phyloP scores from a whole-genome alignment of 176 grass and related monocot species.

The Otatea glauca region DNA sequence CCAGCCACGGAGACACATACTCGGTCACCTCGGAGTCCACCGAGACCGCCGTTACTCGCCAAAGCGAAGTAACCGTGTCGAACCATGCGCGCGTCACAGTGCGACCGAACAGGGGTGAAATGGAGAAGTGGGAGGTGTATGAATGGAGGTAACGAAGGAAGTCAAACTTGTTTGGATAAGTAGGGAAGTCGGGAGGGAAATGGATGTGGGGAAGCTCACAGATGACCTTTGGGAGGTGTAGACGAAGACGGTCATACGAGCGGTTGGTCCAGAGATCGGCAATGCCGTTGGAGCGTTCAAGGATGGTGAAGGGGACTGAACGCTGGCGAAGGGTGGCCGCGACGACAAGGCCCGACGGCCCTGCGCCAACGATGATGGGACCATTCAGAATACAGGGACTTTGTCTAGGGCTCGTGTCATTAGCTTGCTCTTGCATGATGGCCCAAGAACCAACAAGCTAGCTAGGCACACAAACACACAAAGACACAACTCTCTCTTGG shows the following conservation, averaged over 20 bases:
- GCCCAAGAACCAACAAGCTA: slow-evolving; percentile 1
- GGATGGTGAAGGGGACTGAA: slow-evolving; percentile 63
- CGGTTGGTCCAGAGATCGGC: slow-evolving; percentile 84
- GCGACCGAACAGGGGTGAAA: slow-evolving; percentile 67
- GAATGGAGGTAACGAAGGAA: slow-evolving; percentile 84
- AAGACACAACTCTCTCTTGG: slow-evolving; percentile 15
- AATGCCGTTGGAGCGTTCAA: slow-evolving; percentile 80
- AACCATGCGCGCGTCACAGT: slow-evolving; percentile 59
- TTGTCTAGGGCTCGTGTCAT: slow-evolving; percentile 10
- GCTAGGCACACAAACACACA: slow-evolving; percentile 20
- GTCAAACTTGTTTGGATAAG: slow-evolving; percentile 72
- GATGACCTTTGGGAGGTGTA: slow-evolving; percentile 87
- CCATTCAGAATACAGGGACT: slow-evolving; percentile 47
- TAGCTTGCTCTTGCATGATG: slow-evolving; percentile 44
- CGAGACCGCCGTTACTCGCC: slow-evolving; percentile 56
- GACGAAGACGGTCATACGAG: slow-evolving; percentile 86
- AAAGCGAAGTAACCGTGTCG: slow-evolving; percentile 48
- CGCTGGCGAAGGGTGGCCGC: slow-evolving; percentile 73
- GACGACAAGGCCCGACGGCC: slow-evolving; percentile 85
- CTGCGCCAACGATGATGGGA: slow-evolving; percentile 90
- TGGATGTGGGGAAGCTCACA: slow-evolving; percentile 81
- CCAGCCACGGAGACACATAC: slow-evolving; percentile 77
- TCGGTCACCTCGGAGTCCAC: slow-evolving; percentile 37
- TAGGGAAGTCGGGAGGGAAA: slow-evolving; percentile 77
- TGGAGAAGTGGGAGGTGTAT: slow-evolving; percentile 69